Percentiles rank a stretch among this genome's conserved stretches.
Conservation (phyloP, 1,139 yeast species). For the Candida tetrigidarum region DNA sequence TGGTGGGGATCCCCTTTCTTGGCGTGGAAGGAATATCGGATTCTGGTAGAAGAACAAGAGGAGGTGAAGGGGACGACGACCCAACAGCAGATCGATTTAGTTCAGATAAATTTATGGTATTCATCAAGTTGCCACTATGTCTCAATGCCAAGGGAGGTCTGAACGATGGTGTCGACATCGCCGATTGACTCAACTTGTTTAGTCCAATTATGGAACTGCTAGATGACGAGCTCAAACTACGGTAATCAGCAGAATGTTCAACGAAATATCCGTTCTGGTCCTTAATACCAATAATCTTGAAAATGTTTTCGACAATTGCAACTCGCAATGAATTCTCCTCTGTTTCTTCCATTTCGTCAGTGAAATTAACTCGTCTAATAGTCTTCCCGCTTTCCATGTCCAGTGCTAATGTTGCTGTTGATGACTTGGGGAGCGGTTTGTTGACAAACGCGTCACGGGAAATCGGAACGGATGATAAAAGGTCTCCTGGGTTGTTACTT, state of each 20-base stretch:
- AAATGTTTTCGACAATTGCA: slow-evolving; percentile 78
- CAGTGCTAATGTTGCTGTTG: slow-evolving; percentile 10
- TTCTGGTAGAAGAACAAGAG: slow-evolving; percentile 2
- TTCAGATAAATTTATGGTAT: slow-evolving; percentile 14
- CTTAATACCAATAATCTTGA: slow-evolving; percentile 71
- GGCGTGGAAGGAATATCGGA: background rate
- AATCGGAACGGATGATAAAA: slow-evolving; percentile 80
- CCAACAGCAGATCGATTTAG: background rate
- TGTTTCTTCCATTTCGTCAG: slow-evolving; percentile 69
- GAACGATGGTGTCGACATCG: slow-evolving; percentile 9
- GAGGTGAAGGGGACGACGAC: background rate
- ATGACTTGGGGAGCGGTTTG: slow-evolving; percentile 12
- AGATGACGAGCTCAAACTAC: slow-evolving; percentile 15
- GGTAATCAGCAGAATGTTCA: slow-evolving; percentile 9
- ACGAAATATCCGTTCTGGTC: slow-evolving; percentile 15
- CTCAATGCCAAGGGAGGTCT: slow-evolving; percentile 10
- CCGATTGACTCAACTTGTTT: slow-evolving; percentile 8
- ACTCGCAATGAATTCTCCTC: slow-evolving; percentile 72
- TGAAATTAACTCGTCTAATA: slow-evolving; percentile 30
- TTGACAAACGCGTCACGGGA: slow-evolving; percentile 45
- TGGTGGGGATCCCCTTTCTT: background rate
- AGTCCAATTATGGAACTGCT: slow-evolving; percentile 14
- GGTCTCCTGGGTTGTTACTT: slow-evolving; percentile 78
- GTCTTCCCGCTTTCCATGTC: slow-evolving; percentile 10
- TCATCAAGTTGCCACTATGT: slow-evolving; percentile 14